Conservation (phyloP, 2,329 filamentous ascomycete genomes). For the Zasmidium angulare region DNA sequence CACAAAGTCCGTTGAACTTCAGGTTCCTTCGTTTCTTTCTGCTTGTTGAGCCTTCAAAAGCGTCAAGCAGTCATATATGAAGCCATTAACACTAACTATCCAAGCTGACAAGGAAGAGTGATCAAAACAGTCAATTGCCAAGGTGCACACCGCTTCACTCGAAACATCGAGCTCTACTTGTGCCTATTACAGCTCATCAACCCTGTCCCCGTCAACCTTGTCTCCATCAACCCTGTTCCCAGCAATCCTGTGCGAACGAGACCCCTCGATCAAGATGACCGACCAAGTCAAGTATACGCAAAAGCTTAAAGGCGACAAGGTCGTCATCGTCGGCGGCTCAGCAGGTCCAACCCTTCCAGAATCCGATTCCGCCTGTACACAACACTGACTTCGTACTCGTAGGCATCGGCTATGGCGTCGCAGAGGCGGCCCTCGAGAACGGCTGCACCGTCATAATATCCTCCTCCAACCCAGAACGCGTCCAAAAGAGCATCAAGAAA, state of each 20-base stretch:
- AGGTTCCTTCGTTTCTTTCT: neutral
- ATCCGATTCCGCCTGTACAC: neutral
- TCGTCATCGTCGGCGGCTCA: conserved; percentile 64
- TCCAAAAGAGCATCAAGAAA: conserved; percentile 48
- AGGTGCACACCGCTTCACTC: neutral
- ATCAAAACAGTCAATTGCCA: neutral
- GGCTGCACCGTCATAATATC: conserved; percentile 60
- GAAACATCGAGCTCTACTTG: neutral
- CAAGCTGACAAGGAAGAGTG: neutral
- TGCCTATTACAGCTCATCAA: neutral
- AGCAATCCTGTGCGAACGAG: too few relatives aligned
- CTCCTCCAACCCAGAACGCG: conserved; percentile 54
- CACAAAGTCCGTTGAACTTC: neutral
- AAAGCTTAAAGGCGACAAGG: conserved; percentile 47
- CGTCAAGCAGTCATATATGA: neutral
- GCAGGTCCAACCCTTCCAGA: conserved; percentile 25
- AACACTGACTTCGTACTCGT: conserved; percentile 18
- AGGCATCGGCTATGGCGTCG: conserved; percentile 63
- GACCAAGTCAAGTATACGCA: conserved; percentile 48
- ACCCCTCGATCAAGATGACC: conserved; percentile 29
- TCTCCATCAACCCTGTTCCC: too few relatives aligned
- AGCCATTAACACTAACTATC: neutral
- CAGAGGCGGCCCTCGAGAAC: conserved; percentile 57
- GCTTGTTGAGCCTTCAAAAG: neutral
- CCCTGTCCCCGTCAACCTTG: too few relatives aligned